These are phyloP conservation scores for Dicorynia guianensis DNA, from an alignment of 306 rosid genomes.

Conservation along the genomic window DNA sequence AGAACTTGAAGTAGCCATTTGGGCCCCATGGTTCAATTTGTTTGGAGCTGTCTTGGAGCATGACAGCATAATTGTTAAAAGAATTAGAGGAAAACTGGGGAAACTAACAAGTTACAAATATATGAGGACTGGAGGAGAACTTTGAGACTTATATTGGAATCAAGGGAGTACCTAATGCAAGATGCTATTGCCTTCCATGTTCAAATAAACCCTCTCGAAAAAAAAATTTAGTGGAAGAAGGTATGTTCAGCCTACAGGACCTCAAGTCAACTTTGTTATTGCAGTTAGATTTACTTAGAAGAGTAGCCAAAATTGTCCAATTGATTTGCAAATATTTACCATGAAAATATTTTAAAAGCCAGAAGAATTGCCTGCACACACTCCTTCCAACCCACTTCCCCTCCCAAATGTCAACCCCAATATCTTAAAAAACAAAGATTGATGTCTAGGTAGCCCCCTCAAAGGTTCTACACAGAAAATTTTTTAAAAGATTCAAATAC, in stretches of 20 bases:
- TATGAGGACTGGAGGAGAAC: slow-evolving; percentile 19
- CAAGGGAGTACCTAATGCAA: slow-evolving; percentile 9
- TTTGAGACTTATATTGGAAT: slow-evolving; percentile 5
- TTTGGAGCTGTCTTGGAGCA: too few species aligned
- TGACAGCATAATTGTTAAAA: background rate
- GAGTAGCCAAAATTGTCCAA: background rate
- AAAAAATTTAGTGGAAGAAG: slow-evolving; percentile 15
- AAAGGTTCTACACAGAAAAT: background rate
- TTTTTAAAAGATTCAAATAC: background rate
- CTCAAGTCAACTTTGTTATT: slow-evolving; percentile 6
- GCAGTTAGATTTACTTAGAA: background rate
- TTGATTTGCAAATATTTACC: background rate
- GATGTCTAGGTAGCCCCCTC: background rate
- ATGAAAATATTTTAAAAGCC: background rate
- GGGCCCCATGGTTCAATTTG: too few species aligned
- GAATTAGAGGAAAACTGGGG: slow-evolving; percentile 2
- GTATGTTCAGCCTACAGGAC: slow-evolving; percentile 3
- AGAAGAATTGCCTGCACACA: background rate
- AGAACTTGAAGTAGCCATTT: too few species aligned
- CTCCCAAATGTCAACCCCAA: background rate
- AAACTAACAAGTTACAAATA: background rate
- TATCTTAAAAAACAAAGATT: slow-evolving; percentile 18
- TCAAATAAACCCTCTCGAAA: slow-evolving; percentile 21
- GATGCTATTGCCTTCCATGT: background rate
- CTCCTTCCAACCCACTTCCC: background rate